Conservation (phyloP, 2,329 filamentous ascomycete genomes). For the Trichoderma sp. region DNA sequence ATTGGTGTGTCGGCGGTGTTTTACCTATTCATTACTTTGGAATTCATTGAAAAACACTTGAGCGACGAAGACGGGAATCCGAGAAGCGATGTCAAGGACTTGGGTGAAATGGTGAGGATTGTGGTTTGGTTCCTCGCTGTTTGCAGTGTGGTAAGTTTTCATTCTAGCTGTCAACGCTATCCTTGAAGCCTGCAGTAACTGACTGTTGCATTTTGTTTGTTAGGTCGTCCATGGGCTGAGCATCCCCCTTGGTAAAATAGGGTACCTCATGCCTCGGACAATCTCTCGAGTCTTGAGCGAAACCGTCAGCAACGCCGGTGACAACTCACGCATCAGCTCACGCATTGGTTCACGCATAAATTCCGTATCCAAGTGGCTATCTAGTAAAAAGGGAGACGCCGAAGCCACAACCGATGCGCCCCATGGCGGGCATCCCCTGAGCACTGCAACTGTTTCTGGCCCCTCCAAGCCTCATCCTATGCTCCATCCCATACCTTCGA, state of each 20-base stretch:
- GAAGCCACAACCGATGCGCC: neutral
- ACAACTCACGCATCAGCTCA: slow-evolving; percentile 12
- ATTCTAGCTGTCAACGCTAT: no score
- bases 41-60: slow-evolving; percentile 66
- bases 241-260: slow-evolving; percentile 74
- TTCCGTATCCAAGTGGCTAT: slow-evolving; percentile 48
- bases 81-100: slow-evolving; percentile 65
- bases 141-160: slow-evolving; percentile 73
- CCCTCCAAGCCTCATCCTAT: neutral
- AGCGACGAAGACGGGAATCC: slow-evolving; percentile 60
- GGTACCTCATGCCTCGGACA: slow-evolving; percentile 65
- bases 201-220: no score
- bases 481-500: neutral
- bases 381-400: slow-evolving; percentile 61
- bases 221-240: slow-evolving; percentile 77
- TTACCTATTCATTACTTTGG: slow-evolving; percentile 79
- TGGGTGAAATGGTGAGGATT: slow-evolving; percentile 69
- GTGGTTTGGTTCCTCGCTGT: slow-evolving; percentile 87
- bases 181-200: no score
- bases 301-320: slow-evolving; percentile 27
- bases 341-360: slow-evolving; percentile 5
- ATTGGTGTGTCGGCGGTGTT: slow-evolving; percentile 91
- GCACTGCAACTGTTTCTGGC: neutral
- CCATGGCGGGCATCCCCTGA: neutral
- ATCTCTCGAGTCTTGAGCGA: slow-evolving; percentile 47